Evolutionary conservation across 257 asterid species (phyloP), one percentile per base, ranked within the genome.

Genomic region (Nicotiana undulata): DNA sequence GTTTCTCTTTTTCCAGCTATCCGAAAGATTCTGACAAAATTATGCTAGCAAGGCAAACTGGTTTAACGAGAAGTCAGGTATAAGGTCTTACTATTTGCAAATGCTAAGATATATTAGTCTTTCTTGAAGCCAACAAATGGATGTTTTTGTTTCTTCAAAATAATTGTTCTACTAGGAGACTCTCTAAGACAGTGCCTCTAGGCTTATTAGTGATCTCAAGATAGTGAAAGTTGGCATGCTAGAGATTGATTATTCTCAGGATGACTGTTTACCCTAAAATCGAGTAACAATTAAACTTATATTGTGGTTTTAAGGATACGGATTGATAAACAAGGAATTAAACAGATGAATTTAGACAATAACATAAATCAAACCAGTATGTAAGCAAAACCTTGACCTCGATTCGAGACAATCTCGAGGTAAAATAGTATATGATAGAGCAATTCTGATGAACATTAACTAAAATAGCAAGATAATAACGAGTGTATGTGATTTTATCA

Each of bases 51-150:
- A 93, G 97, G 84, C 98, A 91, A 87, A 89, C 98, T 22, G 97
- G 98, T 77, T 88, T 94, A 59, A 88, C 98, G 59, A 93, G 96
- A 85, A 89, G 97, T 84, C 98, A 93, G 98, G 98, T 94, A 84
- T 85, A 60, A 52, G 37, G 75, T 81, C 56, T 79, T 55, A 5
- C 65, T 44, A 10, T 49, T 3, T 79, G 40, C 51, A 52, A 24
- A 53, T 77, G 5, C 13, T 78, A 7, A 53, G 12, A 64, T 29
- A 29, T 64, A 64, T 64, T 1, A 63, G 68, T 63, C n/a, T 24
- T 63, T 63, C 34, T 12, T 61, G 67, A 11, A 61, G 67, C 34
- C 37, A 61, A 61, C 8, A 59, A 22, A 59, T 59, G 29, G 15
- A 12, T 59, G 64, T 20, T 22, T 61, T 10, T 61, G 66, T 61